Evolutionary conservation across 1,139 yeast genomes (phyloP), one percentile per base, ranked within the genome.

Genomic region (Hansenula sp.): DNA sequence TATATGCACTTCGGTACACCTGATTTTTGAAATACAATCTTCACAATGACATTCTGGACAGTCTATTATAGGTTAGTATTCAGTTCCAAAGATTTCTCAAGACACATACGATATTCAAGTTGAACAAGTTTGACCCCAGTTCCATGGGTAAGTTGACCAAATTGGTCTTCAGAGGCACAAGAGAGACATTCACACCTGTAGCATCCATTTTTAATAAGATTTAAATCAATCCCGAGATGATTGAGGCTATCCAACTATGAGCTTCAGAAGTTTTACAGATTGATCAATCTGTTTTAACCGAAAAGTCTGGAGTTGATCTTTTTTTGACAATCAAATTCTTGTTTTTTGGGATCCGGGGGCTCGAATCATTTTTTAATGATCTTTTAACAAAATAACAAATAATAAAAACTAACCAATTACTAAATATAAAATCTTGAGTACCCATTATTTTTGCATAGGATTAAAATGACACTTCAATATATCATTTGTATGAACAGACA

Each of bases 401-500:
- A 8, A 8, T 7, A 22, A 22, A 22, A 8, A 22, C 25, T 8
- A 22, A 22, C 35, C 26, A n/a, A n/a, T n/a, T n/a, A n/a, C 29
- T 13, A n/a, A 13, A 26, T 26, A 11, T 26, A n/a, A n/a, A n/a
- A n/a, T n/a, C 9, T 21, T 21, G 24, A 21, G 24, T 21, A 21
- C n/a, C n/a, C n/a, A 7, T 7, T 21, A 21, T 21, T 21, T 6
- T 16, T 6, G 10, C 20, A 16, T 17, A 19, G 19, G 13, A 28
- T 6, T 22, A 29, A 13, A 29, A 86, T 87, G 95, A 74, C 86
- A 14, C 73, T 87, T 29, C 90, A 87, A 52, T 90, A 79, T 62
- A 70, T 90, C 37, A 63, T 90, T 36, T 83, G 92, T 37, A 80
- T 90, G 57, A 92, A 90, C 60, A 75, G 96, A 46, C 97, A 89